phyloP scores from a whole-genome alignment of 495 filamentous ascomycete species.

The Penicillium waksmanii region DNA sequence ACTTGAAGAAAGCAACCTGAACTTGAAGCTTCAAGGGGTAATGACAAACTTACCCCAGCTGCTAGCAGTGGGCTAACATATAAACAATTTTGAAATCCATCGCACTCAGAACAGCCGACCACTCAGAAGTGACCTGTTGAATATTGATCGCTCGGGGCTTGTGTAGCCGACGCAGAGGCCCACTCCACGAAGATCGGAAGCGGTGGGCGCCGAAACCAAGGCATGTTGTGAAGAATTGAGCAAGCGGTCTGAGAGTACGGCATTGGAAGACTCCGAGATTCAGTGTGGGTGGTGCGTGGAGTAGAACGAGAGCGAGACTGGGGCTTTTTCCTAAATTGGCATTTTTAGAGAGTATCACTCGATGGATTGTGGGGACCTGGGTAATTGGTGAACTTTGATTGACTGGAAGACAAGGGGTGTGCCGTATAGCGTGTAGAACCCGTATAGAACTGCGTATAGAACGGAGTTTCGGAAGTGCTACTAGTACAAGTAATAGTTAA shows the following conservation, averaged over 20 bases:
- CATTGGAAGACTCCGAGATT: neutral
- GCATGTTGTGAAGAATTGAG: neutral
- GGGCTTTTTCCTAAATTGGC: neutral
- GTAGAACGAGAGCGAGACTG: conserved; percentile 3
- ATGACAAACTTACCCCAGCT: neutral
- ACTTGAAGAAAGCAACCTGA: neutral
- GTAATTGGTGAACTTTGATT: too few relatives aligned
- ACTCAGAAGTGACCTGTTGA: neutral
- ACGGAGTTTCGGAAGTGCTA: too few relatives aligned
- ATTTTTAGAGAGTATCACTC: neutral
- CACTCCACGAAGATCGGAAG: conserved; percentile 1
- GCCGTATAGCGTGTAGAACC: too few relatives aligned
- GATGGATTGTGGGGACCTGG: neutral
- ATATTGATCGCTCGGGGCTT: conserved; percentile 1
- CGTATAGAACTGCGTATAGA: too few relatives aligned
- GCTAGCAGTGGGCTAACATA: neutral
- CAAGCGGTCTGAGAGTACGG: neutral
- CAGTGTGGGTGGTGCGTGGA: neutral
- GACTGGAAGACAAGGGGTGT: too few relatives aligned
- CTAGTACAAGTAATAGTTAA: too few relatives aligned
- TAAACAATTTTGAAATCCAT: too few relatives aligned
- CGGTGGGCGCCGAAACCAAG: neutral
- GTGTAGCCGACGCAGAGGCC: neutral
- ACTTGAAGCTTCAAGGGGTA: neutral
- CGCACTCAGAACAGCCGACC: neutral